These are phyloP conservation scores for Cyanidiococcus yangmingshanensis DNA, from an alignment of 23 red algal species.

Conservation along the genomic window DNA sequence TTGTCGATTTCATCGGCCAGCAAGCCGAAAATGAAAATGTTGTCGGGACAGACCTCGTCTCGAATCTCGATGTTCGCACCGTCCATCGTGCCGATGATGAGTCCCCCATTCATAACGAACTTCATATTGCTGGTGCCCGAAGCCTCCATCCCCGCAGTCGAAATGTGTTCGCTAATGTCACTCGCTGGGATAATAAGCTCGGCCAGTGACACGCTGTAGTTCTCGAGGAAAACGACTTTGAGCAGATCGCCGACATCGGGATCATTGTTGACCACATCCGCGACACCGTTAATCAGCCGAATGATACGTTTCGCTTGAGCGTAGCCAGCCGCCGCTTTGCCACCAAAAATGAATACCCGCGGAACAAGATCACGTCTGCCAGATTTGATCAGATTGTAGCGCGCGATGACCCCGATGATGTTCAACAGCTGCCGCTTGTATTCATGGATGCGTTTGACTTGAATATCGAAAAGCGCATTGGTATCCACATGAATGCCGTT, in stretches of 20 bases:
- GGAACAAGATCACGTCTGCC: slow-evolving; percentile 53
- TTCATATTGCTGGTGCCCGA: slow-evolving; percentile 99
- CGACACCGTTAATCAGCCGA: slow-evolving; percentile 92
- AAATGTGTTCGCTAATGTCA: slow-evolving; percentile 97
- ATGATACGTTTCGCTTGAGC: slow-evolving; percentile 95
- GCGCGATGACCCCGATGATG: slow-evolving; percentile 80
- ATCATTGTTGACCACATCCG: slow-evolving; percentile 91
- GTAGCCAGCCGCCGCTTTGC: slow-evolving; percentile 94
- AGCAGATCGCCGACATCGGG: slow-evolving; percentile 55
- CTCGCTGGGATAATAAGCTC: slow-evolving; percentile 93
- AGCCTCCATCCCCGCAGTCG: slow-evolving; percentile 95
- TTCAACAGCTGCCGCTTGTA: slow-evolving; percentile 99
- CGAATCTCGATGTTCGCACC: slow-evolving; percentile 99
- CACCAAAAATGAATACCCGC: slow-evolving; percentile 80
- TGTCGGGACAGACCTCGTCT: slow-evolving; percentile 78
- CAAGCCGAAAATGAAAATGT: slow-evolving; percentile 96
- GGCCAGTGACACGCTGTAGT: slow-evolving; percentile 92
- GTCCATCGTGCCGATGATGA: slow-evolving; percentile 98
- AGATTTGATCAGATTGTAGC: slow-evolving; percentile 89
- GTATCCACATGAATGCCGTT: slow-evolving; percentile 52
- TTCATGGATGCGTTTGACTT: slow-evolving; percentile 99
- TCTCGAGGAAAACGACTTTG: slow-evolving; percentile 93
- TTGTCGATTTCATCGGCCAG: slow-evolving; percentile 62
- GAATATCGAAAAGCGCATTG: slow-evolving; percentile 95
- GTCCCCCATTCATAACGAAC: slow-evolving; percentile 98